Evolutionary conservation across 306 rosid genomes (phyloP), one percentile per base, ranked within the genome.

Genomic region (Canavalia ensiformis): DNA sequence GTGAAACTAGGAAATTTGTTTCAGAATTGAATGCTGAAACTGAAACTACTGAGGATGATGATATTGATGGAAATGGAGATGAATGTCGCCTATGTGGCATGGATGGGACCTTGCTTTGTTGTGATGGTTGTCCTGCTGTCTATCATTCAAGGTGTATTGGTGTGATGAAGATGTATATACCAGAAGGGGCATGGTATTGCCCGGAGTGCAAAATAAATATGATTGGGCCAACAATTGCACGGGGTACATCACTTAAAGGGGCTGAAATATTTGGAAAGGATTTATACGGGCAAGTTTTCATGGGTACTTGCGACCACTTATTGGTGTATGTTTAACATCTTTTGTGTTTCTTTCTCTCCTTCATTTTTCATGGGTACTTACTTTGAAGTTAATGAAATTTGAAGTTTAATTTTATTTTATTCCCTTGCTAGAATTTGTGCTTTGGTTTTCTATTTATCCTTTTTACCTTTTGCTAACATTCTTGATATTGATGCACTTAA

Each of bases 51-150:
- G 51, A 77, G 77, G 97, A 85, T 82, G 79, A 68, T 50, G 98
- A 87, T 78, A 81, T 75, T 25, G 95, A 92, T 79, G 68, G 78
- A 77, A 92, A 94, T 80, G 89, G 94, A 49, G 98, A 94, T 81
- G 97, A 94, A 80, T 94, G 98, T 30, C 89, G 90, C 69, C 94
- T 94, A 59, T 94, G 98, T 84, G 94, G 97, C 71, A 92, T 94
- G 98, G 98, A 94, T 81, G 98, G 98, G 85, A 92, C 88, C 49
- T 84, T 94, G 83, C 93, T 94, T 81, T 94, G 98, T 69, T 94
- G 98, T 85, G 98, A 94, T 84, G 97, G 98, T 81, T 94, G 98
- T 83, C 98, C 98, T 12, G 90, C 97, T 44, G 97, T 91, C 31
- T 94, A 94, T 82, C 98, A 94, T 82, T 90, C 94, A 6, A 91